Evolutionary conservation across 768 basidiomycete species (phyloP), one percentile per base, ranked within the genome.

Genomic region (Boletus rubescentipes): DNA sequence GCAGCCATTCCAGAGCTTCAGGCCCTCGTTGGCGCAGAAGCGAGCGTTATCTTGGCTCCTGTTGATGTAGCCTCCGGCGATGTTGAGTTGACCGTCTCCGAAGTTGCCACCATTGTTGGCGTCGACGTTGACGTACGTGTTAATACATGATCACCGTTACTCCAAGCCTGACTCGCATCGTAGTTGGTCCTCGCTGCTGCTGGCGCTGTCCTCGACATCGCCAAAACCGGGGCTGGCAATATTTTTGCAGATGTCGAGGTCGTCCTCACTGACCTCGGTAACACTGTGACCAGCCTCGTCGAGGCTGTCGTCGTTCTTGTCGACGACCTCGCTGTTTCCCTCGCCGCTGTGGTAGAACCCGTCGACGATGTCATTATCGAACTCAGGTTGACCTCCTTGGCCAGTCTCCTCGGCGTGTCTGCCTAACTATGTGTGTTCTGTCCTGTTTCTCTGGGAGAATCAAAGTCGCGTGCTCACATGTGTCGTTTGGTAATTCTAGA

Each of bases 111-210:
- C 32, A 38, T 69, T 39, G 48, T 75, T 49, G 64, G 55, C 18
- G 49, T 12, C 26, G 53, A 66, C 21, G 9, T 72, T 7, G 46
- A 37, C 16, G 69, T 73, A 37, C 29, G 64, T 61, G 4, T 34
- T 10, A 23, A 12, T 21, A 1, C n/a, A 7, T 5, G 18, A 21
- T 12, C 21, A n/a, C 16, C 2, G 18, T 41, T 4, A n/a, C 11
- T 1, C 20, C 6, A 3, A 36, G 9, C 3, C 44, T 51, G 8
- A 57, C 8, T 26, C 29, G 16, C 10, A 10, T 39, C 4, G 9
- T 38, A 73, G 71, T 29, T 63, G 10, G 39, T 72, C 53, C 62
- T 75, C 57, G 46, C 36, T 20, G 70, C 67, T 15, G 49, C 68
- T 46, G 56, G 62, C 5, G 45, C 50, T 18, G 55, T 70, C 45